Percentiles rank a stretch among this genome's conserved stretches.
These are phyloP conservation scores for Akanthomyces uredinophilus DNA, from an alignment of 2,329 filamentous ascomycete genomes.

Conservation along the genomic window DNA sequence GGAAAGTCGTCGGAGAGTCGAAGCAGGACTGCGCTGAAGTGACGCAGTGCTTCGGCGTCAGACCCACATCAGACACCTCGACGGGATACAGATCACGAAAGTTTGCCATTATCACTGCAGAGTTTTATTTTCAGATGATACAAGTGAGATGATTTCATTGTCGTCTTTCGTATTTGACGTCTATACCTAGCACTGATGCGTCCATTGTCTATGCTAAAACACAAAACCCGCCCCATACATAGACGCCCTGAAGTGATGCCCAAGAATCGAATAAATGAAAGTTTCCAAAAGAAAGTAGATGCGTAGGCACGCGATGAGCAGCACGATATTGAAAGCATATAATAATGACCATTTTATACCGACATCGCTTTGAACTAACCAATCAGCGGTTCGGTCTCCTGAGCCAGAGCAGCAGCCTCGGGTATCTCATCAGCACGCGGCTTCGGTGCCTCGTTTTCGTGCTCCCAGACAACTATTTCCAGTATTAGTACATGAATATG, in stretches of 20 bases:
- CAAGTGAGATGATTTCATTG: background rate
- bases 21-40: background rate
- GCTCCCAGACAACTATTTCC: conserved; percentile 4
- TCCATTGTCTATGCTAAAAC: conserved; percentile 7
- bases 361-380: background rate
- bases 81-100: background rate
- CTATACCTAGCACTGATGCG: background rate
- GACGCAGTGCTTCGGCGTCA: background rate
- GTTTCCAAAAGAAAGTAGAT: background rate
- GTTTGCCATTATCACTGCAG: background rate
- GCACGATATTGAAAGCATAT: background rate
- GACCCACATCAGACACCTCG: background rate
- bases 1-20: background rate
- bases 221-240: background rate
- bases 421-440: background rate
- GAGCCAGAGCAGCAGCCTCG: background rate
- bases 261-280: background rate
- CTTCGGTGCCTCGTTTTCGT: conserved; percentile 8
- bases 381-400: background rate
- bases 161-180: background rate
- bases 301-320: background rate
- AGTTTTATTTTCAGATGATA: background rate
- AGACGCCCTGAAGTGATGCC: background rate
- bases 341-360: background rate
- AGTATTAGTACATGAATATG: background rate